These are phyloP conservation scores for Dipteronia dyeriana DNA, from an alignment of 345 rosid species.

Conservation along the genomic window DNA sequence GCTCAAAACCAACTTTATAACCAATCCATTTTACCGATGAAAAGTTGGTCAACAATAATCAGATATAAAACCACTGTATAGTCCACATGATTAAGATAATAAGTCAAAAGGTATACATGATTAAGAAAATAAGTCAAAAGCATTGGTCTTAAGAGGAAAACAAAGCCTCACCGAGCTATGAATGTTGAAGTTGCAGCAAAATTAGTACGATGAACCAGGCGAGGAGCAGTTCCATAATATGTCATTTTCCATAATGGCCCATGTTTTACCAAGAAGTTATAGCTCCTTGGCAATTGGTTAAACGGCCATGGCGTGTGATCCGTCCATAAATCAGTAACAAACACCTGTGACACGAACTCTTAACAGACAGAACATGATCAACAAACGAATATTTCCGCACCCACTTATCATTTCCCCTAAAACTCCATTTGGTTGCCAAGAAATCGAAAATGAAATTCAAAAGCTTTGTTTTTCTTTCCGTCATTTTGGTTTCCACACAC, in stretches of 20 bases:
- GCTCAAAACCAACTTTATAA: background rate
- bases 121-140: background rate
- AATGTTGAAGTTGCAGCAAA: constrained; percentile 96
- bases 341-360: constrained; percentile 75
- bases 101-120: constrained; percentile 11
- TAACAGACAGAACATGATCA: constrained; percentile 24
- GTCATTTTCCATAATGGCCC: constrained; percentile 91
- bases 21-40: background rate
- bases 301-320: constrained; percentile 99
- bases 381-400: constrained; percentile 17
- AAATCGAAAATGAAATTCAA: constrained; percentile 12
- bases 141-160: constrained; percentile 6
- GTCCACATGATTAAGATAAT: background rate
- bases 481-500: background rate
- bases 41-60: background rate
- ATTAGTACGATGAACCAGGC: constrained; percentile 88
- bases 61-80: background rate
- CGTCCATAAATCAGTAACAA: constrained; percentile 94
- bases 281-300: constrained; percentile 95
- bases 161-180: constrained; percentile 79
- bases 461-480: no score
- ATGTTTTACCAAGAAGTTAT: constrained; percentile 93
- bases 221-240: constrained; percentile 88
- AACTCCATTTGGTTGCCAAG: constrained; percentile 3
- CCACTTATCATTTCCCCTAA: background rate